Conservation (phyloP, 1,139 yeast genomes). For the Yueomyces sp. region DNA sequence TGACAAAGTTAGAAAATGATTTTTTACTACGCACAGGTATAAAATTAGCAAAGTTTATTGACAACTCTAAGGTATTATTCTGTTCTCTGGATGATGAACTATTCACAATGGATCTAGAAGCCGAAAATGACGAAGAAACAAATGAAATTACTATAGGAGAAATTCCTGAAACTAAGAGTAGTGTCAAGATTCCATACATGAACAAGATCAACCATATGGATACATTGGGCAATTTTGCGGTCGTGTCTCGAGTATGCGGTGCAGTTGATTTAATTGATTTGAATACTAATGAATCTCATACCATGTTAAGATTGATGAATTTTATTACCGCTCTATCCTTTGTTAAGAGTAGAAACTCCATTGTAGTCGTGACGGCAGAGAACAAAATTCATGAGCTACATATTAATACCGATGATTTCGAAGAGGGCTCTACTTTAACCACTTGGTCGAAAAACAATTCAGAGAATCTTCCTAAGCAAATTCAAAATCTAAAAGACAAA, state of each 20-base stretch:
- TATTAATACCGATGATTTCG: constrained; percentile 5
- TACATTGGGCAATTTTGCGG: constrained; percentile 34
- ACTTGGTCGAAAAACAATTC: constrained; percentile 73
- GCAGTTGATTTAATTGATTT: constrained; percentile 43
- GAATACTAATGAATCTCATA: constrained; percentile 13
- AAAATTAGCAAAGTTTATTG: constrained; percentile 34
- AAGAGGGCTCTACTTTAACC: constrained; percentile 35
- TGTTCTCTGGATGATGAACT: constrained; percentile 59
- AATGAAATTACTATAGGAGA: constrained; percentile 28
- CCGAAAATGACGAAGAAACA: constrained; percentile 31
- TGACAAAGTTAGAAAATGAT: constrained; percentile 42
- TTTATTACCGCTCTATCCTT: constrained; percentile 55
- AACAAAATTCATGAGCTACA: constrained; percentile 60
- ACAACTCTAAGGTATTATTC: constrained; percentile 37
- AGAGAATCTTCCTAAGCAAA: constrained; percentile 59
- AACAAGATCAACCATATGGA: constrained; percentile 40
- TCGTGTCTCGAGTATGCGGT: constrained; percentile 54
- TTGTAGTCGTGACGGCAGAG: constrained; percentile 61
- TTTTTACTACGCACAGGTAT: constrained; percentile 38
- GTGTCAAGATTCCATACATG: constrained; percentile 24
- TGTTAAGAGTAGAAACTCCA: constrained; percentile 34
- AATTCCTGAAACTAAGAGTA: constrained; percentile 20
- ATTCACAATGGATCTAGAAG: constrained; percentile 34
- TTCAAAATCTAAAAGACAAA: constrained; percentile 47
- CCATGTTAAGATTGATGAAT: constrained; percentile 41